Conservation (phyloP, 2,329 filamentous ascomycete genomes). For the Arthroderma sp. region DNA sequence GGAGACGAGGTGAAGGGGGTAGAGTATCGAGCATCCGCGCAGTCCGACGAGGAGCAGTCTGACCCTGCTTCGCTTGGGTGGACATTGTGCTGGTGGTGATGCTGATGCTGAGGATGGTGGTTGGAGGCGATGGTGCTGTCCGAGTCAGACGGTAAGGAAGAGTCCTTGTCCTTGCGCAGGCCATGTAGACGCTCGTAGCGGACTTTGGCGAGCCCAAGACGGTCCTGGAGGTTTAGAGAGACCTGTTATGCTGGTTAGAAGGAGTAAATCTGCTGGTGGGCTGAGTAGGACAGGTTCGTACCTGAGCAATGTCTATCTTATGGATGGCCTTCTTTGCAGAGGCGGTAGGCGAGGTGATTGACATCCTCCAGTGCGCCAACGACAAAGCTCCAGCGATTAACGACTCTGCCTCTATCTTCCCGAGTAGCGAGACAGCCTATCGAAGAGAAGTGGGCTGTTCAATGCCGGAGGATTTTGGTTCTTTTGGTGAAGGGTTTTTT, state of each 20-base stretch:
- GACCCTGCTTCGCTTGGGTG: slow-evolving; percentile 58
- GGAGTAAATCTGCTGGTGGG: neutral
- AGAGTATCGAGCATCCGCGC: slow-evolving; percentile 49
- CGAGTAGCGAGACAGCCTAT: neutral
- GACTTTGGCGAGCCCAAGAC: slow-evolving; percentile 88
- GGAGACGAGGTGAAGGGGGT: slow-evolving; percentile 64
- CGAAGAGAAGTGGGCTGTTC: too few relatives aligned
- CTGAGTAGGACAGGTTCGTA: slow-evolving; percentile 15
- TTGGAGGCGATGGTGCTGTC: slow-evolving; percentile 44
- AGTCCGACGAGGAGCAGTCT: slow-evolving; percentile 66
- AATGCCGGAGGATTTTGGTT: neutral
- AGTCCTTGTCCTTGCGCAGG: slow-evolving; percentile 51
- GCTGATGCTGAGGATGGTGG: neutral
- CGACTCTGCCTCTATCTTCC: neutral
- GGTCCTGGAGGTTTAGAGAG: slow-evolving; percentile 81
- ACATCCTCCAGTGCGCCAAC: neutral
- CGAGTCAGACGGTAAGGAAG: slow-evolving; percentile 69
- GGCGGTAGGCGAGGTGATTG: slow-evolving; percentile 19
- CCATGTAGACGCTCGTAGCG: slow-evolving; percentile 95
- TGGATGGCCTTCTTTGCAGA: slow-evolving; percentile 30
- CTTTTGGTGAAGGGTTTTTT: neutral
- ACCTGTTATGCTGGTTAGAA: slow-evolving; percentile 49
- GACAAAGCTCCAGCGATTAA: neutral
- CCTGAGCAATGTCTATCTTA: slow-evolving; percentile 33
- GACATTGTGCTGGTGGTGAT: slow-evolving; percentile 21